Conservation (phyloP, 352 stramenopile species). For the Phytophthora melonis region DNA sequence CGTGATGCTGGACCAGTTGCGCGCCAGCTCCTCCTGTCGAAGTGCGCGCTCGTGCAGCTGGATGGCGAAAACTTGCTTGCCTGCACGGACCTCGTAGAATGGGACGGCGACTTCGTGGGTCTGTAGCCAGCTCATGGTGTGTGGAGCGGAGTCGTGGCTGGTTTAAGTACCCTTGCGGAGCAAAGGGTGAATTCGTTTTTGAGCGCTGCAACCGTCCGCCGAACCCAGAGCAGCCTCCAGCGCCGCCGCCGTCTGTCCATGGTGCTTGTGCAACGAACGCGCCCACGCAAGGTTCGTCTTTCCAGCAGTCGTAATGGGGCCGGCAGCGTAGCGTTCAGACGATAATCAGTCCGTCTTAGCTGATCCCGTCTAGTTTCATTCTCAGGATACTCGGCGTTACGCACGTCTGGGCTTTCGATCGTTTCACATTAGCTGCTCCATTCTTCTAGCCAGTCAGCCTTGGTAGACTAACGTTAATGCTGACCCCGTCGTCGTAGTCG, state of each 20-base stretch:
- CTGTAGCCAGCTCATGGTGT: slow-evolving; percentile 70
- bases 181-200: slow-evolving; percentile 37
- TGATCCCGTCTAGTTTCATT: slow-evolving; percentile 21
- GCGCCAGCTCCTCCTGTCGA: slow-evolving; percentile 37
- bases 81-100: slow-evolving; percentile 48
- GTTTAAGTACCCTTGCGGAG: slow-evolving; percentile 20
- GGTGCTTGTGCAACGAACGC: slow-evolving; percentile 17
- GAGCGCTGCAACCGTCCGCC: slow-evolving; percentile 6
- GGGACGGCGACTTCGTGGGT: slow-evolving; percentile 56
- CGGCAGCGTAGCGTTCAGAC: slow-evolving; percentile 14
- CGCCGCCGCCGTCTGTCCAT: neutral
- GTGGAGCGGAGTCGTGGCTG: slow-evolving; percentile 6
- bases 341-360: slow-evolving; percentile 6
- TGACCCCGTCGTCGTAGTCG: slow-evolving; percentile 9
- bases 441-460: slow-evolving; percentile 21
- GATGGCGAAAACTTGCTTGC: slow-evolving; percentile 62
- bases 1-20: slow-evolving; percentile 42
- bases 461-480: slow-evolving; percentile 8
- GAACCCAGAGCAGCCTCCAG: neutral
- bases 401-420: slow-evolving; percentile 13
- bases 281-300: slow-evolving; percentile 26
- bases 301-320: slow-evolving; percentile 22
- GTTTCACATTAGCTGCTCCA: slow-evolving; percentile 13
- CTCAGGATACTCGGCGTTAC: slow-evolving; percentile 31
- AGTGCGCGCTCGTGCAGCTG: slow-evolving; percentile 45